phyloP scores from a whole-genome alignment of 495 filamentous ascomycete species.

The Penicillium steckii region DNA sequence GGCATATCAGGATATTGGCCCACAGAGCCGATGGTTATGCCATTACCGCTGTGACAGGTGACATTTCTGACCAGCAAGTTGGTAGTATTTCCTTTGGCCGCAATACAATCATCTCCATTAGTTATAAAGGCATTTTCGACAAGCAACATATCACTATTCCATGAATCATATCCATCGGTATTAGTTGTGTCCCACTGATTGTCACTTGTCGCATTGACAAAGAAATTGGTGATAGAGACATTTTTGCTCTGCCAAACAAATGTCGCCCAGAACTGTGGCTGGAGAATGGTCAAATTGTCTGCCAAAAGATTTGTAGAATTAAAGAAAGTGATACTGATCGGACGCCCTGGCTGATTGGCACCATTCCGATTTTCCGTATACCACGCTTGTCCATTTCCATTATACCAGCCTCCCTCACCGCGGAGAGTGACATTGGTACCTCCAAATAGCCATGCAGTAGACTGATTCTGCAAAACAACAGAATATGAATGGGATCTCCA shows the following conservation, averaged over 20 bases:
- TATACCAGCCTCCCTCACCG: slow-evolving; percentile 37
- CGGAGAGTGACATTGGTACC: slow-evolving; percentile 38
- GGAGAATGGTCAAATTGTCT: slow-evolving; percentile 33
- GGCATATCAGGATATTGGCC: slow-evolving; percentile 38
- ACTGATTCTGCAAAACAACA: slow-evolving; percentile 48
- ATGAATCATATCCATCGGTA: slow-evolving; percentile 41
- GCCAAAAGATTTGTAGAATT: slow-evolving; percentile 34
- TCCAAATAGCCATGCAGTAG: slow-evolving; percentile 47
- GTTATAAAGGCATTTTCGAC: slow-evolving; percentile 32
- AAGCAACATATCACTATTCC: slow-evolving; percentile 30
- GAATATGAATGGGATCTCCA: slow-evolving; percentile 43
- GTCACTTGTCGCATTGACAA: slow-evolving; percentile 39
- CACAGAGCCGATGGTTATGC: slow-evolving; percentile 43
- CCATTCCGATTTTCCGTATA: slow-evolving; percentile 31
- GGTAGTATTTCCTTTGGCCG: slow-evolving; percentile 39
- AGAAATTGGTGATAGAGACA: slow-evolving; percentile 40
- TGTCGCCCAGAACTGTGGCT: slow-evolving; percentile 47
- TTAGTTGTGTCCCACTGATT: slow-evolving; percentile 33
- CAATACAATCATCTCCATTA: slow-evolving; percentile 38
- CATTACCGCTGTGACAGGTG: slow-evolving; percentile 26
- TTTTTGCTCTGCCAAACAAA: slow-evolving; percentile 37
- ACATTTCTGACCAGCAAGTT: slow-evolving; percentile 36
- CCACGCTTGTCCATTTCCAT: slow-evolving; percentile 50
- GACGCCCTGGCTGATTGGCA: slow-evolving; percentile 44
- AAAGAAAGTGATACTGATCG: slow-evolving; percentile 40